A percentile compares a stretch with the other conserved stretches of the same genome.
Evolutionary conservation across 495 filamentous ascomycete genomes (phyloP).

Genomic region (Lichina pygmaea): DNA sequence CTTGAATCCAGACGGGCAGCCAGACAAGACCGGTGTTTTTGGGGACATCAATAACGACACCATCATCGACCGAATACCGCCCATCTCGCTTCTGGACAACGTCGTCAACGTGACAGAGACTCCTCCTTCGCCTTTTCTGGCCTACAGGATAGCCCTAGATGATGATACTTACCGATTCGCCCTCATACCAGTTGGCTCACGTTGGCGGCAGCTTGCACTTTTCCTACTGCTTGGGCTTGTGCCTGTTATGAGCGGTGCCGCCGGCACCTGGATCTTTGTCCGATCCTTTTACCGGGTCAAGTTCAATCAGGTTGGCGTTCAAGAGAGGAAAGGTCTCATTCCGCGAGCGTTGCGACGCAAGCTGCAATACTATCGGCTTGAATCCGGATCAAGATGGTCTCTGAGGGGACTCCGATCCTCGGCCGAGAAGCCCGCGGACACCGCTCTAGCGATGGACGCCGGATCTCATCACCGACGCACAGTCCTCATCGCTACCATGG

Average conservation of each 20-base stretch:
- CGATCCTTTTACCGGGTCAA: constrained; percentile 44
- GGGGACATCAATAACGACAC: constrained; percentile 35
- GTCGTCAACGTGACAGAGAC: constrained; percentile 32
- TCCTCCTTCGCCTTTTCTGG: constrained; percentile 26
- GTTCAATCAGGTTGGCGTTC: constrained; percentile 38
- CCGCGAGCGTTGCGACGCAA: not conserved
- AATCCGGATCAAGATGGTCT: too few species aligned
- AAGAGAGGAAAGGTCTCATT: not conserved
- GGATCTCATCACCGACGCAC: constrained; percentile 8
- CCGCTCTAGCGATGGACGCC: not conserved
- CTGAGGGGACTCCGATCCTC: not conserved
- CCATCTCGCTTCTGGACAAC: constrained; percentile 25
- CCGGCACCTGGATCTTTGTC: constrained; percentile 31
- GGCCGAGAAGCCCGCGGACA: not conserved
- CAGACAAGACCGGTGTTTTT: constrained; percentile 28
- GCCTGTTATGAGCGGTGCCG: constrained; percentile 21
- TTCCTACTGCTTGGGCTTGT: constrained; percentile 29
- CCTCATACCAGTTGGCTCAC: constrained; percentile 25
- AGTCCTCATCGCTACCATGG: constrained; percentile 34
- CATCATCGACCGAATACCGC: constrained; percentile 35
- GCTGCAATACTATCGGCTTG: not conserved
- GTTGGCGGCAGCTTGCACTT: constrained; percentile 27
- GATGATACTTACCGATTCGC: constrained; percentile 25
- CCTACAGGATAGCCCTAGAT: constrained; percentile 27
- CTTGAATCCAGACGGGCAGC: constrained; percentile 35